phyloP scores from a whole-genome alignment of 768 basidiomycete species.

The Rhodocollybia butyracea region DNA sequence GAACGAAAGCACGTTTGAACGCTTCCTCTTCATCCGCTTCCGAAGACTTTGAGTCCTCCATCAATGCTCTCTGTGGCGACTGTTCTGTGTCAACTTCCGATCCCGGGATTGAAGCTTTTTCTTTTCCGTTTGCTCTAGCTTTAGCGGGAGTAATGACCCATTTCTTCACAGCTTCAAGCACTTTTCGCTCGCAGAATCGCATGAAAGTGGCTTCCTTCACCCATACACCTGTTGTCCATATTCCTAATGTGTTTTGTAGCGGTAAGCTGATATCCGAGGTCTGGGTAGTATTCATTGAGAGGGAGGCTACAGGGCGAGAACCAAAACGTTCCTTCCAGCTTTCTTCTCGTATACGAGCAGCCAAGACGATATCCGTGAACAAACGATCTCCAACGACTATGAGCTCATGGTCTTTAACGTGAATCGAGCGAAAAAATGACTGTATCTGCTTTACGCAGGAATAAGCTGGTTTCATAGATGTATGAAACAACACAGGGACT shows the following conservation, averaged over 20 bases:
- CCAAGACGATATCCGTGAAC: conserved; percentile 88
- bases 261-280: not conserved
- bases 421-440: conserved; percentile 67
- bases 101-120: no score
- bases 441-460: conserved; percentile 71
- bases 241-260: conserved; percentile 46
- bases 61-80: no score
- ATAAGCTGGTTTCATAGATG: conserved; percentile 74
- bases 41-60: no score
- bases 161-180: conserved; percentile 44
- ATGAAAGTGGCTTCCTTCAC: conserved; percentile 56
- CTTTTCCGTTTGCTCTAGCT: not conserved
- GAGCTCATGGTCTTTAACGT: conserved; percentile 56
- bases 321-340: conserved; percentile 12
- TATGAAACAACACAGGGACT: conserved; percentile 81
- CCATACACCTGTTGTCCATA: conserved; percentile 76
- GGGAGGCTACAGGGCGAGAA: not conserved
- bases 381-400: conserved; percentile 89
- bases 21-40: not conserved
- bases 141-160: conserved; percentile 22
- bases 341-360: conserved; percentile 59
- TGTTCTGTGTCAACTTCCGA: not conserved
- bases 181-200: conserved; percentile 53
- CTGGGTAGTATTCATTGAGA: not conserved
- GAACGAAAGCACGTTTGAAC: not conserved